Conservation (phyloP, 2,329 filamentous ascomycete species). For the Fusarium phyllophilum region DNA sequence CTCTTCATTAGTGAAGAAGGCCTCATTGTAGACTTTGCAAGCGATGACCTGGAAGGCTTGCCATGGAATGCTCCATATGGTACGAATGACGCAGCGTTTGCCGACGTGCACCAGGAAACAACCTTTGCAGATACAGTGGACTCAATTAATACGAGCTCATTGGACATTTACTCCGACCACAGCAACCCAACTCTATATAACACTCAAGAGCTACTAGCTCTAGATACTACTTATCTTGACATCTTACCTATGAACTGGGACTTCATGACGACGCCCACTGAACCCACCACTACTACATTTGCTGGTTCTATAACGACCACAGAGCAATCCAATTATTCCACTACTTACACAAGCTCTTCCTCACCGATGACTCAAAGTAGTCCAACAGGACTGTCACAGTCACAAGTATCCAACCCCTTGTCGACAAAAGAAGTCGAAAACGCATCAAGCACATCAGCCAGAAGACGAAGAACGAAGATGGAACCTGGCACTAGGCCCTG, state of each 20-base stretch:
- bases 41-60: neutral
- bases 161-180: neutral
- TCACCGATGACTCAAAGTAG: neutral
- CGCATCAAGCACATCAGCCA: neutral
- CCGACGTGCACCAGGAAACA: neutral
- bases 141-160: neutral
- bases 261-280: neutral
- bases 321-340: neutral
- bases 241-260: neutral
- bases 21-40: neutral
- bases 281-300: neutral
- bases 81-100: conserved; percentile 24
- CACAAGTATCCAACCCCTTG: neutral
- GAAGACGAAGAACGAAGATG: conserved; percentile 1
- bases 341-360: neutral
- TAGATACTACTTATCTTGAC: neutral
- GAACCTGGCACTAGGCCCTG: conserved; percentile 3
- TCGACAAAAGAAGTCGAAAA: neutral
- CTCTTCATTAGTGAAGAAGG: neutral
- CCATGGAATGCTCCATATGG: neutral
- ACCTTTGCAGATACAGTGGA: neutral
- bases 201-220: neutral
- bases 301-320: neutral
- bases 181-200: neutral
- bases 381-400: neutral